A percentile compares a stretch with the other conserved stretches of the same genome.
These are phyloP conservation scores for Xylaria sp. DNA, from an alignment of 2,329 filamentous ascomycete species.

Conservation along the genomic window DNA sequence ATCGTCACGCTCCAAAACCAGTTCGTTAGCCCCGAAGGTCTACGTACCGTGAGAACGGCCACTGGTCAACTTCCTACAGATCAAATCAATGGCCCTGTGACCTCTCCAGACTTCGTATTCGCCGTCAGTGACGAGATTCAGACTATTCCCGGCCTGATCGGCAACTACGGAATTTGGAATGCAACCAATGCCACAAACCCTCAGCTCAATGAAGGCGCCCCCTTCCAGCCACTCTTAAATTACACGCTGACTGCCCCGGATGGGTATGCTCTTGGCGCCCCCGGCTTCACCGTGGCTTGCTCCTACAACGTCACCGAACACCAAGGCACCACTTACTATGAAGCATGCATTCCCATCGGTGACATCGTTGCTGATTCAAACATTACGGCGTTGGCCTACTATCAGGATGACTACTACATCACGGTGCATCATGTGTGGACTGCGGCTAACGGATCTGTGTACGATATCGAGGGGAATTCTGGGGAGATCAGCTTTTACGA, in stretches of 20 bases:
- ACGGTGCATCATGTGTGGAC: background rate
- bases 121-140: background rate
- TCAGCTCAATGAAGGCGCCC: background rate
- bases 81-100: background rate
- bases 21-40: background rate
- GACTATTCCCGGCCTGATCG: background rate
- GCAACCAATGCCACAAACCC: background rate
- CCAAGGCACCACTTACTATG: background rate
- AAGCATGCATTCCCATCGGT: background rate
- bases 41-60: background rate
- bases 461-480: background rate
- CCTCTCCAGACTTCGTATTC: background rate
- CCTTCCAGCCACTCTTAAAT: background rate
- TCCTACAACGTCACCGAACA: background rate
- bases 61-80: background rate
- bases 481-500: background rate
- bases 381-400: background rate
- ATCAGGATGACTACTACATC: slow-evolving; percentile 1
- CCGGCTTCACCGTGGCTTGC: background rate
- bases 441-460: background rate
- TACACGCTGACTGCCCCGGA: background rate
- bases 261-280: background rate
- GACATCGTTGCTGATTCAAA: background rate
- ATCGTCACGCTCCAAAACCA: background rate
- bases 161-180: background rate